A percentile compares a stretch with the other conserved stretches of the same genome.
These are phyloP conservation scores for Alternaria sp. DNA, from an alignment of 2,329 filamentous ascomycete genomes.

Conservation along the genomic window DNA sequence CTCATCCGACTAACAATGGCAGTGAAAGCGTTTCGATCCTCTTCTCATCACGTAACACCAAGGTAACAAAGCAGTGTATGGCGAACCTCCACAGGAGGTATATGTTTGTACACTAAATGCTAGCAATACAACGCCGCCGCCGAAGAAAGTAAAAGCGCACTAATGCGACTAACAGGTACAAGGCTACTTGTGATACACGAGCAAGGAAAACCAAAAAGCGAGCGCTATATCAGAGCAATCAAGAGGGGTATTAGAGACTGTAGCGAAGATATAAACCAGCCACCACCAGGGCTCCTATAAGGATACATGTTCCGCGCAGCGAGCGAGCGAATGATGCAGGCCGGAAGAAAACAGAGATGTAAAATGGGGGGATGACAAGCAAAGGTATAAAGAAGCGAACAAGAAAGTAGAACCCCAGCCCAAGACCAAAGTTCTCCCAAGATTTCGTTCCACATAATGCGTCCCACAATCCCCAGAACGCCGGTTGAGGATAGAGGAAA, in stretches of 20 bases:
- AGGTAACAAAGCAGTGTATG: background rate
- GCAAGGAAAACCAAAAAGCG: background rate
- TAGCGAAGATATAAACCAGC: background rate
- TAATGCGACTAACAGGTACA: background rate
- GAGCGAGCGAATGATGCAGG: background rate
- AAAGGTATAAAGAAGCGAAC: background rate
- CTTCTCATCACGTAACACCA: background rate
- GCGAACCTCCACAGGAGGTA: background rate
- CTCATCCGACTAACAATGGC: background rate
- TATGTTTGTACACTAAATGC: background rate
- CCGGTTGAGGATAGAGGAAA: background rate
- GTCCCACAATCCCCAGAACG: background rate
- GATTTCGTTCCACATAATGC: conserved; percentile 3
- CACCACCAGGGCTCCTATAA: background rate
- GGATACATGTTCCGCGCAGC: background rate
- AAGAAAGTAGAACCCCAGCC: background rate
- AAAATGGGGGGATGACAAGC: background rate
- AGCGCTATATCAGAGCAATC: background rate
- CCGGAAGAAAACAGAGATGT: background rate
- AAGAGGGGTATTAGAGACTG: conserved; percentile 2
- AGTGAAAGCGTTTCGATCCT: background rate
- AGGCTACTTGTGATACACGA: background rate
- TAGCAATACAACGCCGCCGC: background rate
- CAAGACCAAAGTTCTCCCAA: background rate
- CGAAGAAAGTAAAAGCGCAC: background rate